Conservation (phyloP, 2,329 filamentous ascomycete species). For the Fusarium sterilihyphosum region DNA sequence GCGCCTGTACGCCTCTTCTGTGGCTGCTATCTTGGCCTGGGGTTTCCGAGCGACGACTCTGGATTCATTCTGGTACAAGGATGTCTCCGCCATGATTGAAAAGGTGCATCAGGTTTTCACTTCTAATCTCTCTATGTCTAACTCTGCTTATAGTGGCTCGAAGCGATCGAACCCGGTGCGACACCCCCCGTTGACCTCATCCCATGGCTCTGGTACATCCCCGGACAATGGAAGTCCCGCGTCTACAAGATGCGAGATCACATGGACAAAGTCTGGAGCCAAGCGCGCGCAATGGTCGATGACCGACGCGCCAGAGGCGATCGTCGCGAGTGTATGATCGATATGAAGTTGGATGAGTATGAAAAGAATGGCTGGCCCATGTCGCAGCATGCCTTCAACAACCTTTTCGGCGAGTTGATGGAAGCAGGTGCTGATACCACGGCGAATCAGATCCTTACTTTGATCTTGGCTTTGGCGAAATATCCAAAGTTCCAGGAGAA, state of each 20-base stretch:
- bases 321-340: not conserved
- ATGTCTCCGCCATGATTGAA: not conserved
- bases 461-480: not conserved
- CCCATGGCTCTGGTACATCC: not conserved
- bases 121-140: not conserved
- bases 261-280: not conserved
- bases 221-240: not conserved
- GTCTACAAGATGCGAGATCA: not conserved
- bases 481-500: not conserved
- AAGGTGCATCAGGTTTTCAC: not conserved
- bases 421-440: not conserved
- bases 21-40: not conserved
- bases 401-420: not conserved
- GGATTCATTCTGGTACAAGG: not conserved
- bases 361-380: not conserved
- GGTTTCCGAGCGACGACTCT: not conserved
- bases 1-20: not conserved
- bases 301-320: not conserved
- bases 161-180: not conserved
- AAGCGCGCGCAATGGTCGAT: not conserved
- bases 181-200: not conserved
- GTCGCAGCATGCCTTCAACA: not conserved
- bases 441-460: not conserved
- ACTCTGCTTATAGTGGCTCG: not conserved
- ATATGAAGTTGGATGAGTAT: not conserved